These are phyloP conservation scores for Macroventuria anomochaeta DNA, from an alignment of 2,329 filamentous ascomycete genomes.

Conservation along the genomic window DNA sequence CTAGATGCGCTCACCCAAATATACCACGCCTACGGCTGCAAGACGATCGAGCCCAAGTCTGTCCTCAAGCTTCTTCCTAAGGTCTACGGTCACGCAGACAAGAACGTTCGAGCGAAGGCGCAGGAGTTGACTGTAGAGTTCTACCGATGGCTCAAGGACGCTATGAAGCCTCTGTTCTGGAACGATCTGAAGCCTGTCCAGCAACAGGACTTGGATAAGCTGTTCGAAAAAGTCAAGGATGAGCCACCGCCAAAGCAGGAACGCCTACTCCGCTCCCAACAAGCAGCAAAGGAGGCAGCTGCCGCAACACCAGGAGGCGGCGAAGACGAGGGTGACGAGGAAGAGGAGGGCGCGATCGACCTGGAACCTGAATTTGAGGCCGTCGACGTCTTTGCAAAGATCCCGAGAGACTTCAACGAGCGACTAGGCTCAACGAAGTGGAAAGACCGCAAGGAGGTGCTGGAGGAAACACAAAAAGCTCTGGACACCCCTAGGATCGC, in stretches of 20 bases:
- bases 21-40: slow-evolving; percentile 93
- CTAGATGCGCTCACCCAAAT: slow-evolving; percentile 80
- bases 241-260: slow-evolving; percentile 90
- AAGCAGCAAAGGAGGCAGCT: slow-evolving; percentile 78
- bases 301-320: slow-evolving; percentile 64
- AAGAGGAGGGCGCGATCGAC: slow-evolving; percentile 75
- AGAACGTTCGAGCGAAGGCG: slow-evolving; percentile 94
- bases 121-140: slow-evolving; percentile 91
- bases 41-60: slow-evolving; percentile 90
- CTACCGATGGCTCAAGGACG: slow-evolving; percentile 95
- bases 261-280: slow-evolving; percentile 84
- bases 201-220: slow-evolving; percentile 88
- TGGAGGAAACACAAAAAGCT: slow-evolving; percentile 78
- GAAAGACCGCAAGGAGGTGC: slow-evolving; percentile 96
- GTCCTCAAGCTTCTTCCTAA: slow-evolving; percentile 88
- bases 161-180: slow-evolving; percentile 99
- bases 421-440: slow-evolving; percentile 89
- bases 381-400: slow-evolving; percentile 81
- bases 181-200: slow-evolving; percentile 93
- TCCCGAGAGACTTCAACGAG: slow-evolving; percentile 83
- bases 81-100: slow-evolving; percentile 94
- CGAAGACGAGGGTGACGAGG: slow-evolving; percentile 56
- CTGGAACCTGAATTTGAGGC: slow-evolving; percentile 71
- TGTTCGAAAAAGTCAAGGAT: slow-evolving; percentile 92
- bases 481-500: slow-evolving; percentile 90